Percentiles rank a stretch among this genome's conserved stretches.
phyloP scores from a whole-genome alignment of 2,329 filamentous ascomycete species.

The Chalaropsis thielavioides region DNA sequence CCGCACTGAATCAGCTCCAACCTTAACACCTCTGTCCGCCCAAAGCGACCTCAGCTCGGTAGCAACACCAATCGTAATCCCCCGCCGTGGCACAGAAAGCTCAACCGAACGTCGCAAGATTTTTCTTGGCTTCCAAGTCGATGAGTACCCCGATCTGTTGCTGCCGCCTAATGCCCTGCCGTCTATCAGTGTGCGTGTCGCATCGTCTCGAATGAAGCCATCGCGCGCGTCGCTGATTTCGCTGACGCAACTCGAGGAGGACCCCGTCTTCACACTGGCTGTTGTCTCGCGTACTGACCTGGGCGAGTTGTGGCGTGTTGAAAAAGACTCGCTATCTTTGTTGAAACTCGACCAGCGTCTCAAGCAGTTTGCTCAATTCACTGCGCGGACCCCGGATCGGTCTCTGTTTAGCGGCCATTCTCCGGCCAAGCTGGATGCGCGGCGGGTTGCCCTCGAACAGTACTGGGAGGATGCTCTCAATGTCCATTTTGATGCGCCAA shows the following conservation, averaged over 20 bases:
- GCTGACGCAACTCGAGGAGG: conserved; percentile 68
- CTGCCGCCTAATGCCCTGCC: conserved; percentile 79
- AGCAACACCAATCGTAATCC: background rate
- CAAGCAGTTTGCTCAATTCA: conserved; percentile 53
- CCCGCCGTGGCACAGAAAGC: conserved; percentile 24
- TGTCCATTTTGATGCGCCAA: conserved; percentile 60
- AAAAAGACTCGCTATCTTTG: conserved; percentile 76
- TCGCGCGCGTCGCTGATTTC: conserved; percentile 74
- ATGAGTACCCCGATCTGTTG: conserved; percentile 74
- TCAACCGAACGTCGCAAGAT: conserved; percentile 38
- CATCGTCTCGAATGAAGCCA: conserved; percentile 87
- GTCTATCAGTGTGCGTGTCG: conserved; percentile 71
- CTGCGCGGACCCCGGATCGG: conserved; percentile 66
- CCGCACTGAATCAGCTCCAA: background rate
- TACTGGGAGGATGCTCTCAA: conserved; percentile 82
- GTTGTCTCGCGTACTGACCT: conserved; percentile 63
- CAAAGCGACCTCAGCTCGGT: conserved; percentile 22
- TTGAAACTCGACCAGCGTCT: conserved; percentile 69
- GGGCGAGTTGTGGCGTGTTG: conserved; percentile 79
- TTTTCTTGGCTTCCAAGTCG: conserved; percentile 64
- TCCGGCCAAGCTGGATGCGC: conserved; percentile 81
- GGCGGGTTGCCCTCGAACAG: conserved; percentile 61
- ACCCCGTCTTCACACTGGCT: conserved; percentile 85
- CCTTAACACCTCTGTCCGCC: conserved; percentile 22
- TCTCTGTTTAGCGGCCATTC: conserved; percentile 83